Base-by-base conservation (phyloP, 176 grass and related monocot species). In the Pontederia crassipes region DNA sequence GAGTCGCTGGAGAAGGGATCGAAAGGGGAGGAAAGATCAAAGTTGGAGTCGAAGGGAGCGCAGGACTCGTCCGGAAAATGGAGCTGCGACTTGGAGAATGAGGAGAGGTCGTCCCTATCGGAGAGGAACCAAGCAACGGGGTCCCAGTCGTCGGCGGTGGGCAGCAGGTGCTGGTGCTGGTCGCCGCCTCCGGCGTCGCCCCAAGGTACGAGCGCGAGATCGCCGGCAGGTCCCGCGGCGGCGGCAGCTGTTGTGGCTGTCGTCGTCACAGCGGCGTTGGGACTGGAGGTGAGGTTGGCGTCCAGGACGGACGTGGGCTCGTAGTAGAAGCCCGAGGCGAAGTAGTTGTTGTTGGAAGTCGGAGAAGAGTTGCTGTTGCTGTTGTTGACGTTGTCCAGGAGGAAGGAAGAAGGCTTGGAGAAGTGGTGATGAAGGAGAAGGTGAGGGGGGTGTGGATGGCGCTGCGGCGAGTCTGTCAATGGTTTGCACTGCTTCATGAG, bases 221-320 rank as follows among this genome's bases (percentile, higher is more conserved):
- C 49, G 29, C 15, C 4, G 48, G 11, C 40, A 13, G 6, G 17
- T 3, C 12, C 29, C 32, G 12, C 12, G 16, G 29, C 48, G 17
- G 52, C 17, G 18, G 50, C 49, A 28, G 65, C 8, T 58, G 50
- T 4, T 7, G 32, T 40, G 32, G 32, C 32, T 40, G 71, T 49
- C 14, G 67, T 48, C 45, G 57, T 49, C 49, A 53, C 40, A 17
- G 65, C 71, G 53, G 78, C 59, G 45, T 74, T 61, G 2, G 79
- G 83, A 45, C 79, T 81, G 49, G 83, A 81, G 45, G 83, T 82
- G 40, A 73, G 67, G n/a, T 77, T 65, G 48, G 75, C 78, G 51
- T 86, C 83, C 5, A 86, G 79, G 48, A 86, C 83, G 26, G 83
- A 82, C 26, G 70, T 81, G 49, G 83, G 83, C 71, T 82, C 83